These are phyloP conservation scores for Hippophae tibetana DNA, from an alignment of 306 rosid genomes.

Conservation along the genomic window DNA sequence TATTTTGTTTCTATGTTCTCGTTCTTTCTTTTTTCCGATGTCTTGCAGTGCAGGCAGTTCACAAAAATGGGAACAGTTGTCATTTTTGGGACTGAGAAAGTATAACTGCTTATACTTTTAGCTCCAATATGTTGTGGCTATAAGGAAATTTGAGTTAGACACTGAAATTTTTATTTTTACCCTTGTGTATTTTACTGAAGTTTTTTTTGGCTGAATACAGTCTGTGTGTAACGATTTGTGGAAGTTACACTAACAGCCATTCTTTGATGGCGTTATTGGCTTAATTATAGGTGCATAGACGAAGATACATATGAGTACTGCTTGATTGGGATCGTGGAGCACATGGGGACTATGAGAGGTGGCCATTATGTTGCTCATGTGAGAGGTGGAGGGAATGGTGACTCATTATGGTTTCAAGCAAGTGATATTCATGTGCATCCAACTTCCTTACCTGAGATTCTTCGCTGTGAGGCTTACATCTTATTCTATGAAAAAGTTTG, in stretches of 20 bases:
- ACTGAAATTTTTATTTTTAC: too few species aligned
- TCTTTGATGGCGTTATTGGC: constrained; percentile 5
- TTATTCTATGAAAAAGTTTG: constrained; percentile 65
- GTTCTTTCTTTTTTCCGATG: too few species aligned
- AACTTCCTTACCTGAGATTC: constrained; percentile 63
- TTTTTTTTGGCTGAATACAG: too few species aligned
- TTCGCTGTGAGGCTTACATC: constrained; percentile 75
- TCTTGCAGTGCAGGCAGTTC: too few species aligned
- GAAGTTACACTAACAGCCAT: not conserved
- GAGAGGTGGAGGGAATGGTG: constrained; percentile 46
- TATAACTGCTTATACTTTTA: too few species aligned
- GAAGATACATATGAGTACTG: constrained; percentile 49
- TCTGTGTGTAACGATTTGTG: not conserved
- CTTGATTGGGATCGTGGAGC: constrained; percentile 75
- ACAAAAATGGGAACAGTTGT: too few species aligned
- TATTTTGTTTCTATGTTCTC: too few species aligned
- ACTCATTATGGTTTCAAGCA: constrained; percentile 68
- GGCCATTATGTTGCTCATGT: constrained; percentile 93
- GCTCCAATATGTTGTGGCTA: too few species aligned
- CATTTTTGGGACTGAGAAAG: too few species aligned
- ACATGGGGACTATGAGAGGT: constrained; percentile 76
- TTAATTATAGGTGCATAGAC: constrained; percentile 36
- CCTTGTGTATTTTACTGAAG: too few species aligned
- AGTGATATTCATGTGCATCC: constrained; percentile 63
- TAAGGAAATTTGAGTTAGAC: too few species aligned